Base-by-base conservation (phyloP, 768 basidiomycete species). In the Suillus decipiens region DNA sequence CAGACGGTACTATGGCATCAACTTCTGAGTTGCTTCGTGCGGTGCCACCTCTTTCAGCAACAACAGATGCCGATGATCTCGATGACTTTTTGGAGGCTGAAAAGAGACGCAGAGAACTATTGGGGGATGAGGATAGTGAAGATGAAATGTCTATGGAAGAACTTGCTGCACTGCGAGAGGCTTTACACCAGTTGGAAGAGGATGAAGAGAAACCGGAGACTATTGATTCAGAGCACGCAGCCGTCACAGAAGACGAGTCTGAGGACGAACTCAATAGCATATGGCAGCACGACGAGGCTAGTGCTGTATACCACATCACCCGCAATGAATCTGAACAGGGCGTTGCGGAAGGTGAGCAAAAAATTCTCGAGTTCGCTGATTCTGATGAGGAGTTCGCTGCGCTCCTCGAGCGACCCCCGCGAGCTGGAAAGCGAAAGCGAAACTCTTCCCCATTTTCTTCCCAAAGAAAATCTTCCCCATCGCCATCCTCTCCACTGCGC, bases 11-110 rank as follows among this genome's bases (percentile, higher is more conserved):
- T 67, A 75, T 57, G 62, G 70, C 66, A 56, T 78, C 61, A 64
- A 77, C 56, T 74, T 77, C 50, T 68, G 76, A 60, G 57, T 72
- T 64, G 64, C 74, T 68, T 66, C 72, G 64, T 66, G 76, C 74
- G 61, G 74, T 83, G 64, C 83, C 81, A 69, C 84, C 82, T 17
- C 77, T 81, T 41, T 75, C 75, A 0, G 74, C 73, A 41, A 73
- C 85, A 1, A 77, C 77, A 11, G 86, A 89, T 67, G 85, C 85
- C 12, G 81, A 85, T 54, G 89, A 90, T 69, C 77, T 92, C 56
- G 75, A 75, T 56, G 86, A 87, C 33, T 93, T 92, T 61, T 64
- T 92, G 69, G 84, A 87, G 62, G 87, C 85, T 1, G 91, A 92
- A 71, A 75, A 71, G 68, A 74, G 67, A 65, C 78, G 85, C 57